Percentiles rank a stretch among this genome's conserved stretches.
Evolutionary conservation across 2,329 filamentous ascomycete genomes (phyloP).

Genomic region (Waltergamsia citrina): DNA sequence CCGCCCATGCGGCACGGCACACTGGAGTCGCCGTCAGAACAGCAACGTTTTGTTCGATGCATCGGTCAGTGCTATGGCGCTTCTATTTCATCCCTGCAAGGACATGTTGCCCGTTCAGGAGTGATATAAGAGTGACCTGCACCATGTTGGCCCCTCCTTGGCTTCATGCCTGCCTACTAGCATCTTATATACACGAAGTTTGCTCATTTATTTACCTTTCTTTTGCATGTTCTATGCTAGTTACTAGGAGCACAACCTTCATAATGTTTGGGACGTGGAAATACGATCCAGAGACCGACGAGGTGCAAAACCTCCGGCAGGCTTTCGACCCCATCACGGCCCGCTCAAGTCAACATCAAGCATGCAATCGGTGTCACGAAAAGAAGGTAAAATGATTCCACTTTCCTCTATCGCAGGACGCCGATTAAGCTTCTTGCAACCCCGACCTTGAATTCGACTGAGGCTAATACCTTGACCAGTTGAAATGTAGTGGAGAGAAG

Average conservation of each 20-base stretch:
- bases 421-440: neutral
- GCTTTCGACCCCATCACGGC: constrained; percentile 26
- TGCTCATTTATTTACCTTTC: neutral
- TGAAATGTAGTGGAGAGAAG: constrained; percentile 27
- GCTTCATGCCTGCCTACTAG: neutral
- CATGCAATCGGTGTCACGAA: constrained; percentile 26
- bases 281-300: constrained; percentile 25
- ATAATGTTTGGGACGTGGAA: constrained; percentile 28
- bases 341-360: constrained; percentile 26
- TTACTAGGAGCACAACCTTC: neutral
- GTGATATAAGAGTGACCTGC: too few species aligned
- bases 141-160: too few species aligned
- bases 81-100: too few species aligned
- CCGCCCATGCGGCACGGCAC: too few species aligned
- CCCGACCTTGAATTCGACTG: neutral
- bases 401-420: neutral
- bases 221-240: neutral
- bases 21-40: too few species aligned
- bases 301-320: constrained; percentile 24
- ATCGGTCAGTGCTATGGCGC: too few species aligned
- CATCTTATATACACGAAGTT: neutral
- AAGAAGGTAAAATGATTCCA: constrained; percentile 21
- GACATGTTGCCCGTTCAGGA: too few species aligned
- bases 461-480: constrained; percentile 10
- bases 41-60: too few species aligned